A percentile compares a stretch with the other conserved stretches of the same genome.
Evolutionary conservation across 1,139 yeast species (phyloP).

Genomic region (Sugiyamaella sp.): DNA sequence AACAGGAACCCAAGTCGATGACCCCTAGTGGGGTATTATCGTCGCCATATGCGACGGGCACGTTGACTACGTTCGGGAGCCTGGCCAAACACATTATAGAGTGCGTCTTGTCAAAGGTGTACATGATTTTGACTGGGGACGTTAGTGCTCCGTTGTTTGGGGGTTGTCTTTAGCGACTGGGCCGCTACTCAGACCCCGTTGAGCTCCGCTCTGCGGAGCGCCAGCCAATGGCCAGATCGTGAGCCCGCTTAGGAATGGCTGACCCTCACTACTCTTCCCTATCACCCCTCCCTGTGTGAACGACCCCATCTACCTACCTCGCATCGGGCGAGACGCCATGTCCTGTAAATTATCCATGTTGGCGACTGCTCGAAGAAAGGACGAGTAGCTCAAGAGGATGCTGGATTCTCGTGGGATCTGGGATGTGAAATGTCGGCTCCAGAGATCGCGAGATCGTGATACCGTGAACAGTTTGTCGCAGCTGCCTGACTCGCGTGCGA

Average conservation of each 20-base stretch:
- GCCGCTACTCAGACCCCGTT: slow-evolving; percentile 3
- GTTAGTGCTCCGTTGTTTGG: slow-evolving; percentile 9
- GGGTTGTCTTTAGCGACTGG: slow-evolving; percentile 1
- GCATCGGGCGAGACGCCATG: slow-evolving; percentile 31
- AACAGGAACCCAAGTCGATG: slow-evolving; percentile 40
- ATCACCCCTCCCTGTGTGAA: neutral
- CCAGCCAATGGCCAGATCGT: too few relatives aligned
- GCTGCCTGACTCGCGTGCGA: neutral
- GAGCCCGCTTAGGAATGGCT: too few relatives aligned
- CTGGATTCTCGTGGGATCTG: too few relatives aligned
- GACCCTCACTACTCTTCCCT: too few relatives aligned
- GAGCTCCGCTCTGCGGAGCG: neutral
- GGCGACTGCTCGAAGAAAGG: slow-evolving; percentile 5
- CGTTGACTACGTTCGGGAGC: slow-evolving; percentile 30
- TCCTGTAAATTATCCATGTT: slow-evolving; percentile 23
- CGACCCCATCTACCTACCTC: slow-evolving; percentile 28
- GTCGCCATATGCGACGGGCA: slow-evolving; percentile 36
- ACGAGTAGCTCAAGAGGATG: too few relatives aligned
- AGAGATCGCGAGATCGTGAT: too few relatives aligned
- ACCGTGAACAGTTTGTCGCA: neutral
- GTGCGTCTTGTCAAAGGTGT: slow-evolving; percentile 41
- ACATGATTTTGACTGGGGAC: slow-evolving; percentile 41
- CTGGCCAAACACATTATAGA: slow-evolving; percentile 42
- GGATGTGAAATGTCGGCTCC: too few relatives aligned
- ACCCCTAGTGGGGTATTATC: slow-evolving; percentile 37